Conservation (phyloP, 108 stramenopile species). For the Nitzschia putrida region DNA sequence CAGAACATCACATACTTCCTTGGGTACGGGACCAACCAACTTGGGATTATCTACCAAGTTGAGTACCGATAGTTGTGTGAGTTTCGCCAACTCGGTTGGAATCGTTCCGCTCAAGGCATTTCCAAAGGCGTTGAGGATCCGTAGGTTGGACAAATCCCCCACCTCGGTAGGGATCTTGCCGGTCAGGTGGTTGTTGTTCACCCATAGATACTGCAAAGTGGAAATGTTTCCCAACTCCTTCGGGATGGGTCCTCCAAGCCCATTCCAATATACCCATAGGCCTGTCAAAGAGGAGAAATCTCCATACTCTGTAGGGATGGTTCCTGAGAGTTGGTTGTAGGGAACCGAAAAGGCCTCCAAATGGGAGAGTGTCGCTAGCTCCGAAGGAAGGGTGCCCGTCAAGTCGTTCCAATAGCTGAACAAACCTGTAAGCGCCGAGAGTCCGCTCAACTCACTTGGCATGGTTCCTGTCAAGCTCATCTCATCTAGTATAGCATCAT, state of each 20-base stretch:
- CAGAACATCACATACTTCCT: neutral
- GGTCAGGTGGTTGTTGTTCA: constrained; percentile 29
- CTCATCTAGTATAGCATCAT: too few relatives aligned
- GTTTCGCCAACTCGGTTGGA: constrained; percentile 25
- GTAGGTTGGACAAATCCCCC: constrained; percentile 16
- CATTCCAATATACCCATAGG: constrained; percentile 37
- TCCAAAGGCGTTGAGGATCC: constrained; percentile 17
- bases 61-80: neutral
- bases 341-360: constrained; percentile 15
- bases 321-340: constrained; percentile 25
- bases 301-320: constrained; percentile 14
- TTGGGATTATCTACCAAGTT: constrained; percentile 16
- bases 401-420: constrained; percentile 24
- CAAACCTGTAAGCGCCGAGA: constrained; percentile 5
- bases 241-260: constrained; percentile 29
- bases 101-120: constrained; percentile 34
- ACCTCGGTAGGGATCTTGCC: constrained; percentile 35
- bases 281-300: constrained; percentile 32
- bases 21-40: neutral
- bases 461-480: constrained; percentile 34
- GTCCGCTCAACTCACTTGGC: constrained; percentile 32
- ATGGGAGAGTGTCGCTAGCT: constrained; percentile 3
- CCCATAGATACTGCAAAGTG: constrained; percentile 13
- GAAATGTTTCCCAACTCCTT: constrained; percentile 15
- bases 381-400: constrained; percentile 11